phyloP scores from a whole-genome alignment of 2,329 filamentous ascomycete genomes.

The Botryosphaeria dothidea region DNA sequence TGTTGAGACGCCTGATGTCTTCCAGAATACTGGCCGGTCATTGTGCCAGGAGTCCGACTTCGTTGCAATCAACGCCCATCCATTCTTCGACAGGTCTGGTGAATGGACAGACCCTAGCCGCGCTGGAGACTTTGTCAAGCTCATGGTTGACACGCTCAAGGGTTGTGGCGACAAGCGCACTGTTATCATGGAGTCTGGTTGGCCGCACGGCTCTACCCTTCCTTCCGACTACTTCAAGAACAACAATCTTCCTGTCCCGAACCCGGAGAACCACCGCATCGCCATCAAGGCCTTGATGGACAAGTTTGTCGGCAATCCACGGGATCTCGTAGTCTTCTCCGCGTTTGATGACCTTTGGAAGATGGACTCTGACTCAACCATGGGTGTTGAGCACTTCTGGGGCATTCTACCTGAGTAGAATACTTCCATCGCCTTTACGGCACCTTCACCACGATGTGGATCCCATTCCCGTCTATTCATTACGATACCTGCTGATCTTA shows the following conservation, averaged over 20 bases:
- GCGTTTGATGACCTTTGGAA: conserved; percentile 84
- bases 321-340: conserved; percentile 68
- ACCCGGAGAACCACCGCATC: conserved; percentile 62
- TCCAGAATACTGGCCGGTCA: conserved; percentile 56
- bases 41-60: conserved; percentile 76
- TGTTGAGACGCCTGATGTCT: conserved; percentile 75
- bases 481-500: neutral
- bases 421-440: neutral
- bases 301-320: neutral
- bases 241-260: conserved; percentile 71
- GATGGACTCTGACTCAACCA: conserved; percentile 60
- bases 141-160: conserved; percentile 53
- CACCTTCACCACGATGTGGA: too few relatives aligned
- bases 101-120: conserved; percentile 46
- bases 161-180: conserved; percentile 60
- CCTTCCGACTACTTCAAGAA: conserved; percentile 28
- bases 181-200: conserved; percentile 81
- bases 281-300: conserved; percentile 55
- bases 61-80: conserved; percentile 78
- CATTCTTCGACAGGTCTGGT: conserved; percentile 68
- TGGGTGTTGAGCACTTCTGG: conserved; percentile 76
- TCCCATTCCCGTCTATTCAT: neutral
- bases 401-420: conserved; percentile 51
- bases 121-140: conserved; percentile 67
- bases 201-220: conserved; percentile 67